These are phyloP conservation scores for Magnolia sinica DNA, from an alignment of 164 flowering plant species.

Conservation along the genomic window DNA sequence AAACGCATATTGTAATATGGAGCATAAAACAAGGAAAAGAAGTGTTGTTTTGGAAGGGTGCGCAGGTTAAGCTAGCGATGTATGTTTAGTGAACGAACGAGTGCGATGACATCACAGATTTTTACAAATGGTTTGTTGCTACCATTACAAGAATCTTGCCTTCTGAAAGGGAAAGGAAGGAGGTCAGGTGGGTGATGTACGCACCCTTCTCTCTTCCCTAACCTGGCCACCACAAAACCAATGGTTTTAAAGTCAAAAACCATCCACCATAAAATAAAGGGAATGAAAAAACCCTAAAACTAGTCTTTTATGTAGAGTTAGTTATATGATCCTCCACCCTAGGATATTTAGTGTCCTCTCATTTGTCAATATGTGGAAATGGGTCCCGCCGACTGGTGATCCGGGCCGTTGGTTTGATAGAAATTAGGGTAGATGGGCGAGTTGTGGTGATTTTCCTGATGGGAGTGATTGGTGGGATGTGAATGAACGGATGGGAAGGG, in stretches of 20 bases:
- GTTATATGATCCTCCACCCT: background rate
- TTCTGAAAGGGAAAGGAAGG: background rate
- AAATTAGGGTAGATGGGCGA: background rate
- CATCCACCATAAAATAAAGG: background rate
- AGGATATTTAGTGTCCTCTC: background rate
- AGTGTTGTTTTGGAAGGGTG: background rate
- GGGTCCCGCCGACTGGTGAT: background rate
- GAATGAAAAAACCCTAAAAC: slow-evolving; percentile 1
- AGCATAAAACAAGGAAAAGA: background rate
- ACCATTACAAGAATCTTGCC: slow-evolving; percentile 4
- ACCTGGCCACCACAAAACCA: background rate
- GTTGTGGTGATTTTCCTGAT: background rate
- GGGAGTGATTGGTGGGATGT: too few relatives aligned
- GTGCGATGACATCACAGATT: background rate
- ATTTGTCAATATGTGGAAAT: background rate
- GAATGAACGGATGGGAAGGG: too few relatives aligned
- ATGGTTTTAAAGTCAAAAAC: slow-evolving; percentile 13
- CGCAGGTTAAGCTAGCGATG: background rate
- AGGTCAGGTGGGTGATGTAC: background rate
- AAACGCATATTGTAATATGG: background rate
- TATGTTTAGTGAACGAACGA: background rate
- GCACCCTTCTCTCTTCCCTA: background rate
- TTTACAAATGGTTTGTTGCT: background rate
- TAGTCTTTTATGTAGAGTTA: background rate
- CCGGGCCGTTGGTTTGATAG: background rate